A percentile compares a stretch with the other conserved stretches of the same genome.
These are phyloP conservation scores for Penicillium sp. DNA, from an alignment of 2,329 filamentous ascomycete species.

Conservation along the genomic window DNA sequence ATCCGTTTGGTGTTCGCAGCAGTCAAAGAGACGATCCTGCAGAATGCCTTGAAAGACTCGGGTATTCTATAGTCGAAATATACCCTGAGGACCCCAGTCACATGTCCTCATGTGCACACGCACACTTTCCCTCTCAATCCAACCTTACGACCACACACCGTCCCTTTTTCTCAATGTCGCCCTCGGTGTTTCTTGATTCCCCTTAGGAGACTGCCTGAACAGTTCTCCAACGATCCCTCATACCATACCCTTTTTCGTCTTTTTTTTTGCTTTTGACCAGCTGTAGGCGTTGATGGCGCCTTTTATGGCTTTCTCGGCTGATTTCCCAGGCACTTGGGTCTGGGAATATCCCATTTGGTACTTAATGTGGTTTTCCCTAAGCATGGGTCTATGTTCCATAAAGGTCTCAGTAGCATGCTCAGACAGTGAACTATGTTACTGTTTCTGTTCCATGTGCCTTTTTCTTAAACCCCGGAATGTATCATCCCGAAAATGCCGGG, in stretches of 20 bases:
- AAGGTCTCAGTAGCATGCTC: conserved; percentile 2
- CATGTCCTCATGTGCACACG: neutral
- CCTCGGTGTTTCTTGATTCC: neutral
- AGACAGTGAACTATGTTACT: conserved; percentile 1
- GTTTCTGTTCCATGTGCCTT: conserved; percentile 4
- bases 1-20: conserved; percentile 97
- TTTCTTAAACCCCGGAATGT: neutral
- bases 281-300: conserved; percentile 24
- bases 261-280: conserved; percentile 18
- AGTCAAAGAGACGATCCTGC: conserved; percentile 97
- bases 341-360: conserved; percentile 16
- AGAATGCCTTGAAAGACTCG: conserved; percentile 97
- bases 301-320: conserved; percentile 13
- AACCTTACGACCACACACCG: conserved; percentile 4
- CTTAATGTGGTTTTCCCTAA: conserved; percentile 12
- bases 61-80: conserved; percentile 68
- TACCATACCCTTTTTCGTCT: conserved; percentile 10
- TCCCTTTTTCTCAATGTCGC: conserved; percentile 5
- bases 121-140: neutral
- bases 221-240: conserved; percentile 15
- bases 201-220: neutral
- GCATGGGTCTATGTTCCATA: conserved; percentile 4
- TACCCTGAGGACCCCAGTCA: neutral
- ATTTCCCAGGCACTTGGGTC: conserved; percentile 21
- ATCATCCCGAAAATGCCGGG: neutral